phyloP scores from a whole-genome alignment of 2,329 filamentous ascomycete genomes.

The Dothideomycetes sp. region DNA sequence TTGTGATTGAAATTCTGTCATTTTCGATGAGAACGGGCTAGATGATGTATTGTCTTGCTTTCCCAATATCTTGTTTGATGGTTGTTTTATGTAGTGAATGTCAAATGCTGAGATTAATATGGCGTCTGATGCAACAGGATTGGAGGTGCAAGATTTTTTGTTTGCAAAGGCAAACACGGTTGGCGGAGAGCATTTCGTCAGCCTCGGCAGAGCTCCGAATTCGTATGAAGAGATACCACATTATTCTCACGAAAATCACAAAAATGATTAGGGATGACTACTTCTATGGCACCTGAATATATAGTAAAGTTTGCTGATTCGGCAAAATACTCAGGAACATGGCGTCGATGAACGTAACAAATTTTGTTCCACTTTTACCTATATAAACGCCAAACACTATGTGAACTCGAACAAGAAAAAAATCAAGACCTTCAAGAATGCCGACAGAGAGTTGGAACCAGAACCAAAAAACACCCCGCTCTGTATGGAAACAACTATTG shows the following conservation, averaged over 20 bases:
- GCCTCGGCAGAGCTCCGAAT: too few relatives aligned
- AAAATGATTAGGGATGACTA: too few relatives aligned
- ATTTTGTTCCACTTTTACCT: constrained; percentile 11
- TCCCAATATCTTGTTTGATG: background rate
- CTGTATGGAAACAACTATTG: background rate
- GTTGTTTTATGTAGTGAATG: background rate
- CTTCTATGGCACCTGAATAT: too few relatives aligned
- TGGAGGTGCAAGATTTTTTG: background rate
- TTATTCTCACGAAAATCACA: too few relatives aligned
- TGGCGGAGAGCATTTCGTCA: too few relatives aligned
- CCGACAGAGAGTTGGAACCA: constrained; percentile 2
- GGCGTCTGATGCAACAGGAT: background rate
- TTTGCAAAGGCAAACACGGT: background rate
- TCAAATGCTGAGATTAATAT: background rate
- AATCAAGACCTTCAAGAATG: background rate
- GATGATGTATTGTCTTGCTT: too few relatives aligned
- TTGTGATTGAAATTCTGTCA: constrained; percentile 8
- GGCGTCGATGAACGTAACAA: too few relatives aligned
- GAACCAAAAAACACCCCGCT: background rate
- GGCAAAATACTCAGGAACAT: too few relatives aligned
- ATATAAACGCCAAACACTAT: constrained; percentile 10
- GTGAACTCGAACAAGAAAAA: constrained; percentile 1
- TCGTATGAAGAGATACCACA: too few relatives aligned
- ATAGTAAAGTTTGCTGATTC: too few relatives aligned
- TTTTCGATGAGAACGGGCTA: background rate